Percentiles rank a stretch among this genome's conserved stretches.
Evolutionary conservation across 768 basidiomycete genomes (phyloP).

Genomic region (Pleurotus salmoneostramineus): DNA sequence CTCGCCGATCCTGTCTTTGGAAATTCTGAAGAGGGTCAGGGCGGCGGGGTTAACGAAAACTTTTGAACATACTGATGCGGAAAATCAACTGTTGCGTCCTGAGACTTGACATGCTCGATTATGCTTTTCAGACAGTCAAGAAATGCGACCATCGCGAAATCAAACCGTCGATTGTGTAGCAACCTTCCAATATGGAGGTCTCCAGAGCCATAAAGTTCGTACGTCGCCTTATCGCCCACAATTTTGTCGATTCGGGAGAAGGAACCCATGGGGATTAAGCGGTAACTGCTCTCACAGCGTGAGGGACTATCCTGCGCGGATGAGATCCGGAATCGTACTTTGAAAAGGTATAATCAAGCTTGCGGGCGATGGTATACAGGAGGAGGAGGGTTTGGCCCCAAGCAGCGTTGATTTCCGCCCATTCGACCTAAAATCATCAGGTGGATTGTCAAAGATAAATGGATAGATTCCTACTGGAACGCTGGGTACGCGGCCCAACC

Average conservation of each 20-base stretch:
- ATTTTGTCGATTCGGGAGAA: constrained; percentile 89
- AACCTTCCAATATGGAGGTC: constrained; percentile 86
- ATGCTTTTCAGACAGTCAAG: constrained; percentile 92
- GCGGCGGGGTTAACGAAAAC: background rate
- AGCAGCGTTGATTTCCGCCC: constrained; percentile 98
- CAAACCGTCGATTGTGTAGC: constrained; percentile 93
- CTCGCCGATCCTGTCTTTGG: constrained; percentile 94
- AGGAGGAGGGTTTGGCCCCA: constrained; percentile 96
- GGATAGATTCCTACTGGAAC: constrained; percentile 54
- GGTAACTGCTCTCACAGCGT: constrained; percentile 53
- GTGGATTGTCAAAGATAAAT: background rate
- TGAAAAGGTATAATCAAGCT: constrained; percentile 86
- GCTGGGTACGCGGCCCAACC: constrained; percentile 83
- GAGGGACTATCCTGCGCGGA: constrained; percentile 1
- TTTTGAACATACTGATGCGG: constrained; percentile 73
- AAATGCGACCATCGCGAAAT: constrained; percentile 94
- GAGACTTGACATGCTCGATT: constrained; percentile 77
- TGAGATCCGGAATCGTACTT: constrained; percentile 45
- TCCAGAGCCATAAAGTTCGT: constrained; percentile 93
- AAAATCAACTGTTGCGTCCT: constrained; percentile 72
- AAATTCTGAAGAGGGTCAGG: constrained; percentile 49
- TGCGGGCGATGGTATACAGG: constrained; percentile 86
- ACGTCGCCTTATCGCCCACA: constrained; percentile 75
- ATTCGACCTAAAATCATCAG: constrained; percentile 68
- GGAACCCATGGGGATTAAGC: constrained; percentile 90